These are phyloP conservation scores for Penicillium coprophilum DNA, from an alignment of 495 filamentous ascomycete species.

Conservation along the genomic window DNA sequence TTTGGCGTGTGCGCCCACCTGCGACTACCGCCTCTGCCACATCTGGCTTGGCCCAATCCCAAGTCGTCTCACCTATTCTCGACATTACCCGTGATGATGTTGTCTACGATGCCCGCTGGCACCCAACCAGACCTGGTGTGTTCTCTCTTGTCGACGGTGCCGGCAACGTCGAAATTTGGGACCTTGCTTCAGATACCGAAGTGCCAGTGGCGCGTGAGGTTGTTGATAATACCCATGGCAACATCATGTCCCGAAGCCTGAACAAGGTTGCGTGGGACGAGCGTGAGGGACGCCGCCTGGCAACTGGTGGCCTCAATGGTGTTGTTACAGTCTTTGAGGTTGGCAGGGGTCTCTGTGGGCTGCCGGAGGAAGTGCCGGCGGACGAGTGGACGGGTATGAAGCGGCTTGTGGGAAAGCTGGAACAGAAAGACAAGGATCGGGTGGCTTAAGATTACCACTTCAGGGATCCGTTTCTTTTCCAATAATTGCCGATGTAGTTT, in stretches of 20 bases:
- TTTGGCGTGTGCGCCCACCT: slow-evolving; percentile 85
- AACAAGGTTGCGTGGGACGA: slow-evolving; percentile 94
- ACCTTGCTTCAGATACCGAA: slow-evolving; percentile 87
- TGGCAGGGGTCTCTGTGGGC: slow-evolving; percentile 74
- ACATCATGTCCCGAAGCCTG: slow-evolving; percentile 68
- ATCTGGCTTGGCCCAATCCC: slow-evolving; percentile 38
- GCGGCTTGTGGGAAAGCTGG: slow-evolving; percentile 72
- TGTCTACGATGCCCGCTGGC: slow-evolving; percentile 95
- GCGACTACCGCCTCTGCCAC: slow-evolving; percentile 50
- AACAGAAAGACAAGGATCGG: slow-evolving; percentile 42
- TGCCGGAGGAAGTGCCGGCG: slow-evolving; percentile 67
- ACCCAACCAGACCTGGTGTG: slow-evolving; percentile 84
- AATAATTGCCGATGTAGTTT: slow-evolving; percentile 10
- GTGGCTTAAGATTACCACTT: slow-evolving; percentile 24
- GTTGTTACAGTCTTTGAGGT: slow-evolving; percentile 92
- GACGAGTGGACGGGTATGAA: slow-evolving; percentile 94
- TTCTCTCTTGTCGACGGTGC: slow-evolving; percentile 93
- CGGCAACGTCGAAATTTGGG: slow-evolving; percentile 94
- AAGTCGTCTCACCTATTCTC: slow-evolving; percentile 66
- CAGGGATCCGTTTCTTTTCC: slow-evolving; percentile 6
- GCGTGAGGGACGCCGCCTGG: slow-evolving; percentile 79
- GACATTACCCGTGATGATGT: slow-evolving; percentile 92
- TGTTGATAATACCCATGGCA: slow-evolving; percentile 49
- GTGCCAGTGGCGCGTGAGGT: slow-evolving; percentile 69
- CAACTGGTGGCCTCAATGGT: slow-evolving; percentile 87